Percentiles rank a stretch among this genome's conserved stretches.
Conservation (phyloP, 371 early-diverging fungal species). For the Syncephalis plumigaleata region DNA sequence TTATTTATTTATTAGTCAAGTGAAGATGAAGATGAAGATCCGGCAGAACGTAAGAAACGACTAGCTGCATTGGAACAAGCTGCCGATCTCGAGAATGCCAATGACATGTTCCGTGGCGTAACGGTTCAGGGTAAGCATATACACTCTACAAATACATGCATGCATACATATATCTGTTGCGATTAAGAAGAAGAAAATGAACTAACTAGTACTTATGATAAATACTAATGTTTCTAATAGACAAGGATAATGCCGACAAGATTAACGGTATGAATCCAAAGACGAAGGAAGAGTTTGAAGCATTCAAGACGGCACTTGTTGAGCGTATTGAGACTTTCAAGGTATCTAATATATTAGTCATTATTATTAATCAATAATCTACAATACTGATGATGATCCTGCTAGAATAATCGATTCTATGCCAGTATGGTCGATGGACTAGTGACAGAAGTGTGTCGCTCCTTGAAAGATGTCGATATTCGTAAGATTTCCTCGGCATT, state of each 20-base stretch:
- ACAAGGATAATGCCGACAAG: conserved; percentile 18
- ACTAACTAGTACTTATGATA: not conserved
- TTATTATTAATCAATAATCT: not conserved
- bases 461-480: conserved; percentile 66
- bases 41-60: conserved; percentile 6
- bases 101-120: conserved; percentile 64
- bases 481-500: conserved; percentile 57
- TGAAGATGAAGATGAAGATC: conserved; percentile 14
- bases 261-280: conserved; percentile 58
- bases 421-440: conserved; percentile 57
- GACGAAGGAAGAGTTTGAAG: conserved; percentile 68
- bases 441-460: conserved; percentile 54
- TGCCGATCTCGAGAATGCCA: conserved; percentile 68
- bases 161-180: not conserved
- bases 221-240: conserved; percentile 8
- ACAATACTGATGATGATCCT: not conserved
- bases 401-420: conserved; percentile 22
- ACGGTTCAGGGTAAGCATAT: conserved; percentile 27
- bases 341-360: conserved; percentile 19
- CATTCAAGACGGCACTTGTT: conserved; percentile 45
- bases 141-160: conserved; percentile 3
- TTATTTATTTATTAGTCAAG: conserved; percentile 2
- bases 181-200: not conserved
- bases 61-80: conserved; percentile 43
- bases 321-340: conserved; percentile 49